Base-by-base conservation (phyloP, 2,329 filamentous ascomycete genomes). In the Ploettnerulaceae sp. region DNA sequence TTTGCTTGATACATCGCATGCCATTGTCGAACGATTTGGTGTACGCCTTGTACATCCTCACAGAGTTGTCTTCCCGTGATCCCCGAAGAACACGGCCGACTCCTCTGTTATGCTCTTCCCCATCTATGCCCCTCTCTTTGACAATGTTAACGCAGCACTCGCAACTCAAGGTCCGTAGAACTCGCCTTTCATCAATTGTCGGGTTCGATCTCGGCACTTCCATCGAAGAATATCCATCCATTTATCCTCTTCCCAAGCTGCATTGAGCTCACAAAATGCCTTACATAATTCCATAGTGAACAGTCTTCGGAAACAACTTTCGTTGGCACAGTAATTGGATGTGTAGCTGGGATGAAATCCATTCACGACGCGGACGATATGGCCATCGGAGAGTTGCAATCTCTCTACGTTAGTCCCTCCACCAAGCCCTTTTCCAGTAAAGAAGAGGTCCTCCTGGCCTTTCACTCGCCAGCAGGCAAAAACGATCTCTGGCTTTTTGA, bases 1-100 rank as follows among this genome's bases (percentile, higher is more conserved):
- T 31, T 24, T 38, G 4, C 38, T 38, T 45, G 33, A 45, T 21
- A 45, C 42, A 9, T 25, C 29, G 11, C 32, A 45, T 24, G 26
- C 42, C 42, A 11, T 45, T 38, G 42, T 45, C 42, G 42, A 45
- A 45, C 7, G 42, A 45, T 45, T 38, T 45, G 42, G 34, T 45
- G 26, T 45, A 45, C 38, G 32, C 42, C 24, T 45, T 37, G 31
- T 31, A 32, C 38, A 37, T 45, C 33, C 18, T 29, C 37, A 33
- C 14, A 45, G 42, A 14, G 32, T 31, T 24, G 17, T 45, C 17
- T 45, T 9, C 33, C 34, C 14, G 11, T 9, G 42, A 12, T 38
- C 31, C 15, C 24, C 42, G 32, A 45, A 45, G 42, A 9, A 14
- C 42, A 17, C 31, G 31, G 20, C 31, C 31, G 1, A 17, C 4